phyloP scores from a whole-genome alignment of 306 rosid genomes.

The Vigna nakashimae region DNA sequence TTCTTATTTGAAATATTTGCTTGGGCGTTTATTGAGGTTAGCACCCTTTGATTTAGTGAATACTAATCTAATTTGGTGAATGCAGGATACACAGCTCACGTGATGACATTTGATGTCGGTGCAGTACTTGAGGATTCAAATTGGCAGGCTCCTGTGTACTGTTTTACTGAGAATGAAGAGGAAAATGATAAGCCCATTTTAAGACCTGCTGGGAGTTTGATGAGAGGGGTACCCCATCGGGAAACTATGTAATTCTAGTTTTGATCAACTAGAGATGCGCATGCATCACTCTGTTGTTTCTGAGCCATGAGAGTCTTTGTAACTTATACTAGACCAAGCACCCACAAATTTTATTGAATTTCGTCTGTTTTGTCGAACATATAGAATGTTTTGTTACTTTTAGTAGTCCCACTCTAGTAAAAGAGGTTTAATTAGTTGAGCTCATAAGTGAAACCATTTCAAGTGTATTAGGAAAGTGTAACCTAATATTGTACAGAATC shows the following conservation, averaged over 20 bases:
- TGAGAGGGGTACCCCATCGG: conserved; percentile 13
- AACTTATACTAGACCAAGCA: conserved; percentile 8
- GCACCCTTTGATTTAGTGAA: neutral
- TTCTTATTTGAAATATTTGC: neutral
- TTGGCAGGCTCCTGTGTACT: conserved; percentile 91
- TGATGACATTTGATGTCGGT: conserved; percentile 94
- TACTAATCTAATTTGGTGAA: conserved; percentile 4
- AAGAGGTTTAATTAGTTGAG: neutral
- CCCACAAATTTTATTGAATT: neutral
- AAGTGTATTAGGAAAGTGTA: neutral
- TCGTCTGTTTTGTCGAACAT: neutral
- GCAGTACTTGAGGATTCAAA: conserved; percentile 78
- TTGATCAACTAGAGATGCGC: neutral
- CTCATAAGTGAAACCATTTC: neutral
- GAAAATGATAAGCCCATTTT: neutral
- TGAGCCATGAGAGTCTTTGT: neutral
- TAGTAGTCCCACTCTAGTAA: neutral
- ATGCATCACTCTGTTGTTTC: neutral
- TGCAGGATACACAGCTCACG: conserved; percentile 85
- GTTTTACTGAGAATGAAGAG: conserved; percentile 54
- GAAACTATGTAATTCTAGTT: conserved; percentile 24
- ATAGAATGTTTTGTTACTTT: neutral
- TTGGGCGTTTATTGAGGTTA: neutral
- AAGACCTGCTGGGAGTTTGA: conserved; percentile 41
- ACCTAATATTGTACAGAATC: neutral